phyloP scores from a whole-genome alignment of 2,329 filamentous ascomycete genomes.

The Fusarium subtropicale region DNA sequence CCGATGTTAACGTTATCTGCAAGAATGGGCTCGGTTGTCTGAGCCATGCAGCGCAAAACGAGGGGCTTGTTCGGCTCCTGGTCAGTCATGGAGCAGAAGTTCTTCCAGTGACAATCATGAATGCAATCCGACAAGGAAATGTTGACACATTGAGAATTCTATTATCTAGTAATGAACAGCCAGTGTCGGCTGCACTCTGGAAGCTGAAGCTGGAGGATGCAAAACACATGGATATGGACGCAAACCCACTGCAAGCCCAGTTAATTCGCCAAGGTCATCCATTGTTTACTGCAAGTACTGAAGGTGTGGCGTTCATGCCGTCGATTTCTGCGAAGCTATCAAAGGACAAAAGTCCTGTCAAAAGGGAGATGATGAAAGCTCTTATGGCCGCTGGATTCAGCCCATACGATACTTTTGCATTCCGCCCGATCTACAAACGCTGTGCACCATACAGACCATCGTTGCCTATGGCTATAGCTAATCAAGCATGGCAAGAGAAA shows the following conservation, averaged over 20 bases:
- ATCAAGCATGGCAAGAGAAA: conserved; percentile 1
- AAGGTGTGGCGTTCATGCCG: background rate
- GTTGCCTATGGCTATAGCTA: conserved; percentile 4
- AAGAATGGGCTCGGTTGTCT: conserved; percentile 11
- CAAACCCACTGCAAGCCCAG: background rate
- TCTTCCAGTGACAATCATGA: background rate
- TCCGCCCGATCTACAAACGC: background rate
- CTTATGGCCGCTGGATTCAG: conserved; percentile 19
- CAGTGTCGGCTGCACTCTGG: background rate
- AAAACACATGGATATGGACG: background rate
- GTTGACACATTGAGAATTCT: conserved; percentile 9
- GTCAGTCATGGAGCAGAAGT: conserved; percentile 26
- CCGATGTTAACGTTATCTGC: conserved; percentile 20
- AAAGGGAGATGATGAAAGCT: background rate
- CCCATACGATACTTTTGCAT: conserved; percentile 9
- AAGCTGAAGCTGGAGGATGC: conserved; percentile 1
- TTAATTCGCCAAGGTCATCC: conserved; percentile 10
- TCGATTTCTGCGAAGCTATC: background rate
- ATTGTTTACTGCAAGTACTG: conserved; percentile 1
- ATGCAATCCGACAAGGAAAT: background rate
- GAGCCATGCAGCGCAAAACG: conserved; percentile 4
- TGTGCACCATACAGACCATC: background rate
- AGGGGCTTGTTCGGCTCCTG: conserved; percentile 19
- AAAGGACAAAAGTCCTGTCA: too few species aligned
- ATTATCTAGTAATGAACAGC: conserved; percentile 10